Evolutionary conservation across 495 filamentous ascomycete species (phyloP).

Genomic region (Amniculicola lignicola): DNA sequence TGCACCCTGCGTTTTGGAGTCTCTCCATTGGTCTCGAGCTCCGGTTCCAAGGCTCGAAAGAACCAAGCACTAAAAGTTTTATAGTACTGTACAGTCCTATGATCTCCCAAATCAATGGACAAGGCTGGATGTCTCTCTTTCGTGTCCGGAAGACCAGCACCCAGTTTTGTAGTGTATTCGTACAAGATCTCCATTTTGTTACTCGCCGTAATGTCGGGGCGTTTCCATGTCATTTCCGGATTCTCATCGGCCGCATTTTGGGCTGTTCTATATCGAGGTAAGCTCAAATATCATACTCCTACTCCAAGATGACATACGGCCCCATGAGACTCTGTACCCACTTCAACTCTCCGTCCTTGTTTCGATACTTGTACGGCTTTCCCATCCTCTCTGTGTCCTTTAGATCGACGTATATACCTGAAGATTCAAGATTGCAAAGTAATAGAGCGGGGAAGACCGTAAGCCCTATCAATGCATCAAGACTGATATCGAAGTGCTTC

Average conservation of each 20-base stretch:
- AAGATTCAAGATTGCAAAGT: slow-evolving; percentile 4
- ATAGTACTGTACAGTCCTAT: not conserved
- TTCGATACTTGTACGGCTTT: not conserved
- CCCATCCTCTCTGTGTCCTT: not conserved
- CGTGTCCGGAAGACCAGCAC: not conserved
- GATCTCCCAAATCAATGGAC: not conserved
- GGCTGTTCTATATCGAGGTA: not conserved
- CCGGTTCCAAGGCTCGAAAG: not conserved
- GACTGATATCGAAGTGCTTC: slow-evolving; percentile 3
- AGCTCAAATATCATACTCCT: slow-evolving; percentile 33
- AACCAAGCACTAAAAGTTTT: not conserved
- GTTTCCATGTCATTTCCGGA: not conserved
- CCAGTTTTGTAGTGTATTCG: not conserved
- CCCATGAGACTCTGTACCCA: too few relatives aligned
- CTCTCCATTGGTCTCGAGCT: not conserved
- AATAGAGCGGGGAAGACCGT: slow-evolving; percentile 11
- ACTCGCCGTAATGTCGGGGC: not conserved
- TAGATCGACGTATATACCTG: not conserved
- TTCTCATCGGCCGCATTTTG: not conserved
- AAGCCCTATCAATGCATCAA: not conserved
- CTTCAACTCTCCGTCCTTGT: too few relatives aligned
- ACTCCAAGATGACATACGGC: too few relatives aligned
- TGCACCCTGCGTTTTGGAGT: not conserved
- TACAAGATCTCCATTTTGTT: slow-evolving; percentile 5
- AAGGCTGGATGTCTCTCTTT: not conserved